Percentiles rank a stretch among this genome's conserved stretches.
phyloP scores from a whole-genome alignment of 768 basidiomycete genomes.

The Lentinula aciculospora region DNA sequence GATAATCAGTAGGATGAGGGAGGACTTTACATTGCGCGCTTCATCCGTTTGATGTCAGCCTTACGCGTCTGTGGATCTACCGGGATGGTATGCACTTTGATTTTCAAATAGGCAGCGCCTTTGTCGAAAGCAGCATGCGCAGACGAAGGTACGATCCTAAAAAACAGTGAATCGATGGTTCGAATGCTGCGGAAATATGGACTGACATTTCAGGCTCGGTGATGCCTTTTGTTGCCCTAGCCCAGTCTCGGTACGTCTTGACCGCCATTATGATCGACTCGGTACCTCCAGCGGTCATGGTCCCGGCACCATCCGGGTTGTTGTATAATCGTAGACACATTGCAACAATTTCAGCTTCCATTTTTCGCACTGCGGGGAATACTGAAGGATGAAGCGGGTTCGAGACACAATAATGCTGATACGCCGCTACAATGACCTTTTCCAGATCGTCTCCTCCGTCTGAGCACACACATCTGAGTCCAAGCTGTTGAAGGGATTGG shows the following conservation, averaged over 20 bases:
- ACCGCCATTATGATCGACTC: slow-evolving; percentile 95
- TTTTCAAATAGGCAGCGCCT: slow-evolving; percentile 77
- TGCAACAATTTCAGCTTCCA: slow-evolving; percentile 93
- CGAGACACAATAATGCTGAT: slow-evolving; percentile 75
- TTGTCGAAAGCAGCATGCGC: slow-evolving; percentile 97
- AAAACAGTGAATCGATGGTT: not conserved
- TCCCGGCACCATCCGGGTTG: slow-evolving; percentile 80
- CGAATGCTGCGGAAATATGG: not conserved
- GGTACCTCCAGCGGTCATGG: slow-evolving; percentile 93
- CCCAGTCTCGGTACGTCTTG: slow-evolving; percentile 95
- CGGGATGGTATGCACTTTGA: slow-evolving; percentile 87
- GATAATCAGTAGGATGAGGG: slow-evolving; percentile 5
- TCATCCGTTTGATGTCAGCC: slow-evolving; percentile 71
- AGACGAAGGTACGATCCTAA: slow-evolving; percentile 75
- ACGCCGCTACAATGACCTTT: slow-evolving; percentile 74
- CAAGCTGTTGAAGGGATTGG: not conserved
- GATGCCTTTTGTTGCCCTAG: slow-evolving; percentile 76
- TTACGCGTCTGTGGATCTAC: slow-evolving; percentile 73
- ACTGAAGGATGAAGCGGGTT: slow-evolving; percentile 93
- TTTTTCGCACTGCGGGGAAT: slow-evolving; percentile 89
- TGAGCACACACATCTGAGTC: slow-evolving; percentile 19
- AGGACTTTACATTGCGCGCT: slow-evolving; percentile 75
- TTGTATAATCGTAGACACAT: slow-evolving; percentile 86
- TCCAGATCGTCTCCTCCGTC: slow-evolving; percentile 83
- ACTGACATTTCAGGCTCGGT: slow-evolving; percentile 85